Evolutionary conservation across 306 rosid species (phyloP).

Genomic region (Castanea sativa): DNA sequence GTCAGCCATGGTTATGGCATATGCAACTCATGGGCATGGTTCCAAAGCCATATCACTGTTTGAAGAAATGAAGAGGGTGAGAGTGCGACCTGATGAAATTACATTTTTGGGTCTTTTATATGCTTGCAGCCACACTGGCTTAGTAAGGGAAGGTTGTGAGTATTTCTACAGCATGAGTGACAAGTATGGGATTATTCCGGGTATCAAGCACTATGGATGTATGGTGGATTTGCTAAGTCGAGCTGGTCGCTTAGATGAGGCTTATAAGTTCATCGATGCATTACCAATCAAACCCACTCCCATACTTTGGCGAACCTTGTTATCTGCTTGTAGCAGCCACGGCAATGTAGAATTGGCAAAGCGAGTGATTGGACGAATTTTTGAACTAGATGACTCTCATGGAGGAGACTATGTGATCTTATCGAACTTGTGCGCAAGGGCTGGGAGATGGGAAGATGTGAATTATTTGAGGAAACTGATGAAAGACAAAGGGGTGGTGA

Average conservation of each 20-base stretch:
- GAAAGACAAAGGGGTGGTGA: conserved; percentile 62
- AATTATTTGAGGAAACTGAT: conserved; percentile 62
- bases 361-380: conserved; percentile 52
- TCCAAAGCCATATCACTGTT: conserved; percentile 51
- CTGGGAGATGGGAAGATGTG: conserved; percentile 83
- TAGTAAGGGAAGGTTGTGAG: conserved; percentile 60
- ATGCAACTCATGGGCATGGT: conserved; percentile 77
- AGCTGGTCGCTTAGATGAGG: conserved; percentile 65
- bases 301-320: conserved; percentile 75
- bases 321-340: conserved; percentile 66
- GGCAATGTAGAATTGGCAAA: conserved; percentile 72
- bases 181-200: conserved; percentile 55
- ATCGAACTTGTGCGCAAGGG: conserved; percentile 70
- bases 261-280: conserved; percentile 62
- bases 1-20: conserved; percentile 75
- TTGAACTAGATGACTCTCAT: conserved; percentile 70
- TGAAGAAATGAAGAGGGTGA: conserved; percentile 60
- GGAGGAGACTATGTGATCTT: conserved; percentile 87
- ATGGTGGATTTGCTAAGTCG: conserved; percentile 88
- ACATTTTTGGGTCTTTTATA: conserved; percentile 68
- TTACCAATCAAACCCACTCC: conserved; percentile 65
- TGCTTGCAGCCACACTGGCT: conserved; percentile 82
- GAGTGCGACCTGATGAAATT: conserved; percentile 68
- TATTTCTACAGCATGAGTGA: conserved; percentile 60
- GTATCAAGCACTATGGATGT: conserved; percentile 82